These are phyloP conservation scores for Paramecium biaurelia DNA, from an alignment of 73 alveolate genomes.

Conservation along the genomic window DNA sequence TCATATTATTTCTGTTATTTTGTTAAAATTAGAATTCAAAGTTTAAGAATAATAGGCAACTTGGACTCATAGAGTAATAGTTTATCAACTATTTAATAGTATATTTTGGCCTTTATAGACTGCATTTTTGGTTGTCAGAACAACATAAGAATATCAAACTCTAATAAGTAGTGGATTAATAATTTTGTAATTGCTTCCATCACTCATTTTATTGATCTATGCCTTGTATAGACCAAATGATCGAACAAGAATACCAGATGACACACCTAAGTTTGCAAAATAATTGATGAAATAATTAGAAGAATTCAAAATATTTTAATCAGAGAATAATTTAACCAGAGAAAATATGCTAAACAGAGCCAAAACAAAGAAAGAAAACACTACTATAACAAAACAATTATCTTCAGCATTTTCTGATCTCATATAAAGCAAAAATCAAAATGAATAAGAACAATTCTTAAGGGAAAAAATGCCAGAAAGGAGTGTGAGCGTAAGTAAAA, in stretches of 20 bases:
- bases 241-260: not conserved
- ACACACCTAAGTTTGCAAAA: conserved; percentile 10
- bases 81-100: not conserved
- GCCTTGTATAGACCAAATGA: conserved; percentile 35
- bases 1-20: not conserved
- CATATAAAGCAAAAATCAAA: not conserved
- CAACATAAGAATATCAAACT: not conserved
- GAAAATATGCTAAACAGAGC: not conserved
- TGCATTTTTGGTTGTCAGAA: not conserved
- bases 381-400: not conserved
- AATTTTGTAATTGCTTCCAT: conserved; percentile 4
- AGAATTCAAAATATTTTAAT: not conserved
- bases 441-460: conserved; percentile 22
- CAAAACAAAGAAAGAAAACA: not conserved
- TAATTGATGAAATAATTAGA: not conserved
- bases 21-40: not conserved
- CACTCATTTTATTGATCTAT: not conserved
- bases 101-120: conserved; percentile 46
- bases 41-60: conserved; percentile 6
- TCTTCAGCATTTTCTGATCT: not conserved
- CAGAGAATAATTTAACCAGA: not conserved
- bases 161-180: not conserved
- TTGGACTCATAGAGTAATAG: conserved; percentile 31
- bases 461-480: conserved; percentile 15
- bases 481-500: not conserved